Evolutionary conservation across 148 eudicot species (phyloP).

Genomic region (Amaranthus palmeri): DNA sequence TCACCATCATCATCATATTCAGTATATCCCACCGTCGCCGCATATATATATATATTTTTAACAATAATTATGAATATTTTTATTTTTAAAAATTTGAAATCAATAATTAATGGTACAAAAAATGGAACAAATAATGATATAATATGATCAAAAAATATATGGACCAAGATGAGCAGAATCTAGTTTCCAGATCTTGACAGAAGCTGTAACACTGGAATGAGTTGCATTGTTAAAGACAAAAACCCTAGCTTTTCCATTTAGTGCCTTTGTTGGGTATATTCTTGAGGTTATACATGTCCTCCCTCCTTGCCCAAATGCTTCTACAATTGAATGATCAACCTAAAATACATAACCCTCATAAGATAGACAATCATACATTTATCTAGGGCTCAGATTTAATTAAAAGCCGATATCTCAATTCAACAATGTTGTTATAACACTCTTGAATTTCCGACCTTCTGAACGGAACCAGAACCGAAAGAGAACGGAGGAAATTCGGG

Average conservation of each 20-base stretch:
- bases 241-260: conserved; percentile 38
- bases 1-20: too few relatives aligned
- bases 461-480: too few relatives aligned
- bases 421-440: too few relatives aligned
- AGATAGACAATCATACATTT: neutral
- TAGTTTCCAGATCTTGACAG: conserved; percentile 52
- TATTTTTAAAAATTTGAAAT: too few relatives aligned
- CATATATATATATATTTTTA: too few relatives aligned
- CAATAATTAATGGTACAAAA: neutral
- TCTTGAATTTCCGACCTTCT: too few relatives aligned
- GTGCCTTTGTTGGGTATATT: conserved; percentile 64
- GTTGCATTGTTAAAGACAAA: conserved; percentile 72
- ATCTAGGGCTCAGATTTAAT: too few relatives aligned
- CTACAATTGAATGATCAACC: conserved; percentile 76
- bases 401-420: too few relatives aligned
- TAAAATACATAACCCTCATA: neutral
- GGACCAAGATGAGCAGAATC: conserved; percentile 30
- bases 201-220: conserved; percentile 40
- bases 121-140: neutral
- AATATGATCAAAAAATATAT: conserved; percentile 12
- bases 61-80: too few relatives aligned
- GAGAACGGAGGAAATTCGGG: too few relatives aligned
- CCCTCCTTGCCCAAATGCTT: conserved; percentile 72
- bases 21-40: too few relatives aligned
- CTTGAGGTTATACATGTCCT: conserved; percentile 58